phyloP scores from a whole-genome alignment of 352 stramenopile species.

The Globisporangium paddicum region DNA sequence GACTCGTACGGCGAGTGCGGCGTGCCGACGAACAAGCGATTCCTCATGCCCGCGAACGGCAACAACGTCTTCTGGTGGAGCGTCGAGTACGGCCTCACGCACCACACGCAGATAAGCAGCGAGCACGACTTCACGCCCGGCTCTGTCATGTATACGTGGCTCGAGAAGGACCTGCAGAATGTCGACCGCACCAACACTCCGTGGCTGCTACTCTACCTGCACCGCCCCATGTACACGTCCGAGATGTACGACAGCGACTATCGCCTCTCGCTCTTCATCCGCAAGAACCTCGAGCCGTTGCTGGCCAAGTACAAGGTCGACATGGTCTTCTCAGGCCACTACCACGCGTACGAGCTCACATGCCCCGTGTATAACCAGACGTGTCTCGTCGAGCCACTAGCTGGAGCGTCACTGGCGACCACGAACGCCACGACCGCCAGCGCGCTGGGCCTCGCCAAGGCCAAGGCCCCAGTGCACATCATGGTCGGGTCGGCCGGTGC shows the following conservation, averaged over 20 bases:
- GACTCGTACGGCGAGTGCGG: constrained; percentile 62
- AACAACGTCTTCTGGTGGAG: constrained; percentile 85
- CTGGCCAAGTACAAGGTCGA: constrained; percentile 42
- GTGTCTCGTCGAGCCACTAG: constrained; percentile 12
- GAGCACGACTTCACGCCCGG: constrained; percentile 87
- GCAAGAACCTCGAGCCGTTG: constrained; percentile 37
- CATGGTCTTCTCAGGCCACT: constrained; percentile 47
- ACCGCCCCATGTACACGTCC: constrained; percentile 84
- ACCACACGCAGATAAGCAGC: constrained; percentile 87
- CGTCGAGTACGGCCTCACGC: constrained; percentile 79
- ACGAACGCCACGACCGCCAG: background rate
- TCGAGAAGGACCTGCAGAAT: constrained; percentile 68
- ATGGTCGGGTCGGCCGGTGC: constrained; percentile 46
- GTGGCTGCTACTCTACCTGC: constrained; percentile 89
- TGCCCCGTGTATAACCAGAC: constrained; percentile 41
- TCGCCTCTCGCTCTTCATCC: constrained; percentile 32
- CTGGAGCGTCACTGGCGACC: background rate
- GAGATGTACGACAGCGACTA: constrained; percentile 31
- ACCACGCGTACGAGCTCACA: constrained; percentile 56
- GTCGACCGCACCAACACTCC: constrained; percentile 85
- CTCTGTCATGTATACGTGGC: constrained; percentile 86
- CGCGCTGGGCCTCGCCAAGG: constrained; percentile 21
- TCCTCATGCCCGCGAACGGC: constrained; percentile 44
- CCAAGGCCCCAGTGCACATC: constrained; percentile 36
- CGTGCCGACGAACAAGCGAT: constrained; percentile 59